A percentile compares a stretch with the other conserved stretches of the same genome.
Evolutionary conservation across 805 yeast species (phyloP).

Genomic region (Myxozyma lipomycoides): DNA sequence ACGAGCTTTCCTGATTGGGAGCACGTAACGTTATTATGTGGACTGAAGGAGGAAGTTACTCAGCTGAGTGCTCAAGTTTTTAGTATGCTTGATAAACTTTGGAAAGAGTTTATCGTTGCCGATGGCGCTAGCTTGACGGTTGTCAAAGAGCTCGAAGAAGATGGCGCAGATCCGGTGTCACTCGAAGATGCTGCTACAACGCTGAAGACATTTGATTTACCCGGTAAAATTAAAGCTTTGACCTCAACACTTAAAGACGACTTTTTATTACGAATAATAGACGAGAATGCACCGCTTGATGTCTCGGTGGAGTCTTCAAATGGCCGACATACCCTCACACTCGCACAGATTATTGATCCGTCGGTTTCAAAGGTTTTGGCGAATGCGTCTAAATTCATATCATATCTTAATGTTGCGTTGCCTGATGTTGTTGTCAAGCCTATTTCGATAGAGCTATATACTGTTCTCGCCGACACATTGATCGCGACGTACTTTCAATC

Average conservation of each 20-base stretch:
- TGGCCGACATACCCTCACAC: neutral
- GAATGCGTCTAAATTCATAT: constrained; percentile 6
- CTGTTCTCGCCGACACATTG: constrained; percentile 11
- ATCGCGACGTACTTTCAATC: constrained; percentile 12
- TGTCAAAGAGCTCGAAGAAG: constrained; percentile 1
- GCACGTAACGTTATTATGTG: constrained; percentile 10
- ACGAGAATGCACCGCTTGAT: neutral
- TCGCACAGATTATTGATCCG: neutral
- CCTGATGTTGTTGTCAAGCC: constrained; percentile 12
- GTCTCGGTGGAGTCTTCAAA: neutral
- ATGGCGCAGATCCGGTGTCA: neutral
- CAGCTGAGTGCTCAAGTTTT: constrained; percentile 17
- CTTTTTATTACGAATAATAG: constrained; percentile 4
- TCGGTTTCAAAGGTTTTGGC: neutral
- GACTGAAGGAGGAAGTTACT: constrained; percentile 24
- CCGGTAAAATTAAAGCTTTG: constrained; percentile 17
- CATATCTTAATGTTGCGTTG: constrained; percentile 7
- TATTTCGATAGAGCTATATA: constrained; percentile 11
- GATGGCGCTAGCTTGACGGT: constrained; percentile 3
- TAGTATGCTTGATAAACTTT: constrained; percentile 12
- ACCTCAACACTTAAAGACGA: constrained; percentile 3
- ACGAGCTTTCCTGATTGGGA: constrained; percentile 23
- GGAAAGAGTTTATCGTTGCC: constrained; percentile 9
- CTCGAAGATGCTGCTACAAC: constrained; percentile 16
- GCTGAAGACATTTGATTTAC: constrained; percentile 14